Evolutionary conservation across 345 rosid genomes (phyloP).

Genomic region (Boechera divaricarpa): DNA sequence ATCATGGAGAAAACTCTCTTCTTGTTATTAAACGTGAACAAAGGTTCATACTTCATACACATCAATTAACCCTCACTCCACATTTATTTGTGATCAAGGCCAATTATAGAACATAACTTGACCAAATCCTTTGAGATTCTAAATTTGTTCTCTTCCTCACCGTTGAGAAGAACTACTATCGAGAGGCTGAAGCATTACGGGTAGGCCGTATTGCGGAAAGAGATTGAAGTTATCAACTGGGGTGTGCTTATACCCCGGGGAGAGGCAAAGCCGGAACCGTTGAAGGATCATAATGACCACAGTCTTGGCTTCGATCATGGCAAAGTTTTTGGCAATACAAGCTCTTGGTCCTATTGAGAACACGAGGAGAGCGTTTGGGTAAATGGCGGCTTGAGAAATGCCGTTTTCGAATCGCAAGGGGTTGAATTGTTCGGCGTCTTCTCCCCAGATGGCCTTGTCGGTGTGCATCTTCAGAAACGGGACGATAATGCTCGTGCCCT

Average conservation of each 20-base stretch:
- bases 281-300: slow-evolving; percentile 48
- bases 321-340: slow-evolving; percentile 59
- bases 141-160: neutral
- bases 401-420: slow-evolving; percentile 52
- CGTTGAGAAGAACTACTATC: neutral
- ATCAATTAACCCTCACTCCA: too few relatives aligned
- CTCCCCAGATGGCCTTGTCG: slow-evolving; percentile 56
- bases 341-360: slow-evolving; percentile 57
- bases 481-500: slow-evolving; percentile 39
- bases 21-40: too few relatives aligned
- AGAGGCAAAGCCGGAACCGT: slow-evolving; percentile 36
- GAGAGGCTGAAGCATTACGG: slow-evolving; percentile 41
- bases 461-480: slow-evolving; percentile 44
- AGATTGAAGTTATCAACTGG: slow-evolving; percentile 41
- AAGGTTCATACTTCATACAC: too few relatives aligned
- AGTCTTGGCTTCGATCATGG: slow-evolving; percentile 49
- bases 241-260: slow-evolving; percentile 48
- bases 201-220: slow-evolving; percentile 46
- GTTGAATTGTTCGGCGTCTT: slow-evolving; percentile 63
- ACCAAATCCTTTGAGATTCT: neutral
- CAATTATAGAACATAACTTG: neutral
- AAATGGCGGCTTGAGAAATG: slow-evolving; percentile 43
- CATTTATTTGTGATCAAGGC: neutral
- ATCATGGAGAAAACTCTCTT: too few relatives aligned
- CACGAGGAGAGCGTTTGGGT: slow-evolving; percentile 51